Percentiles rank a stretch among this genome's conserved stretches.
Evolutionary conservation across 176 grass and related monocot species (phyloP).

Genomic region (Rhynchospora breviuscula): DNA sequence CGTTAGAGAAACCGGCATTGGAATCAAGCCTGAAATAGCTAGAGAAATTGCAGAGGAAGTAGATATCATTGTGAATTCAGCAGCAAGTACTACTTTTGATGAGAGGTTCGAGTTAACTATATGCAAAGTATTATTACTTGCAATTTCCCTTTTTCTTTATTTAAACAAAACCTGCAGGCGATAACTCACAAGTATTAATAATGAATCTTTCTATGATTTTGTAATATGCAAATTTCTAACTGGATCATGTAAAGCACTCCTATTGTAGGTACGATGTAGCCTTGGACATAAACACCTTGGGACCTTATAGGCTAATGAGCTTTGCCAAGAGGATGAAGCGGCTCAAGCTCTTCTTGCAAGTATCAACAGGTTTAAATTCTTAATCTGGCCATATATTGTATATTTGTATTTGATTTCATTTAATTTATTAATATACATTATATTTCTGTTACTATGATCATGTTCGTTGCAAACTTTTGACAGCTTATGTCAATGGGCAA

Average conservation of each 20-base stretch:
- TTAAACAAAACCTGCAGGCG: too few species aligned
- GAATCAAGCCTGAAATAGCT: conserved; percentile 57
- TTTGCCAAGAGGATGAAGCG: conserved; percentile 62
- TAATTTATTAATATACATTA: background rate
- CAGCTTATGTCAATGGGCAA: conserved; percentile 92
- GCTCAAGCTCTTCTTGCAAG: conserved; percentile 85
- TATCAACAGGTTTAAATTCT: conserved; percentile 66
- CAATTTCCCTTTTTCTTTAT: too few species aligned
- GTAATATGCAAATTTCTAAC: conserved; percentile 7
- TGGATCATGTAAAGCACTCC: background rate
- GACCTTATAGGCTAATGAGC: conserved; percentile 85
- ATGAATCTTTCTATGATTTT: background rate
- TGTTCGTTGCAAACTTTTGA: conserved; percentile 1
- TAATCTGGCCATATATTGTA: background rate
- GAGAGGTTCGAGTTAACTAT: conserved; percentile 54
- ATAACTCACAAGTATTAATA: background rate
- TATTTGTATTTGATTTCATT: background rate
- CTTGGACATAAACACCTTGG: conserved; percentile 85
- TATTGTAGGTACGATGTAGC: conserved; percentile 79
- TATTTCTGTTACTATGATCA: background rate
- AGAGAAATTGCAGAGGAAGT: conserved; percentile 52
- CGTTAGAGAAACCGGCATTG: conserved; percentile 63
- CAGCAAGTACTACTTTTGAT: conserved; percentile 89
- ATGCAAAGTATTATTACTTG: too few species aligned
- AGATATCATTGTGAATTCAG: conserved; percentile 75